These are phyloP conservation scores for Monilinia polystroma DNA, from an alignment of 2,329 filamentous ascomycete genomes.

Conservation along the genomic window DNA sequence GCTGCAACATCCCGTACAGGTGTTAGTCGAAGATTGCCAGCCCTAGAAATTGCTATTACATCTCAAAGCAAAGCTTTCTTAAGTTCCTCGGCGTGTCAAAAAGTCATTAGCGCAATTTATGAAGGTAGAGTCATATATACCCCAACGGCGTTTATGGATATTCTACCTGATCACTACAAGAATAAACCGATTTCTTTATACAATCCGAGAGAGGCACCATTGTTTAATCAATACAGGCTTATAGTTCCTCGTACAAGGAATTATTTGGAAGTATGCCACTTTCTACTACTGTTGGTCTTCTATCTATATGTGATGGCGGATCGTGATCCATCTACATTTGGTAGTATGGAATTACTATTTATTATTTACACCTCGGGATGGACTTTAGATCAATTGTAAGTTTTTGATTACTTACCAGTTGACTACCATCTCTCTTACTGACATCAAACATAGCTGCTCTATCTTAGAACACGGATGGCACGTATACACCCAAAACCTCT, in stretches of 20 bases:
- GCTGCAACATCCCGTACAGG: constrained; percentile 46
- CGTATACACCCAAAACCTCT: constrained; percentile 84
- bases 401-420: constrained; percentile 53
- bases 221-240: constrained; percentile 82
- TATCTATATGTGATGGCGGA: constrained; percentile 73
- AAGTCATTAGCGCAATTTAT: constrained; percentile 80
- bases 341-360: constrained; percentile 63
- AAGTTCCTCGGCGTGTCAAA: constrained; percentile 74
- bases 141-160: constrained; percentile 76
- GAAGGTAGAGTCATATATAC: constrained; percentile 79
- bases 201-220: constrained; percentile 69
- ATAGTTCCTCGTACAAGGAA: constrained; percentile 79
- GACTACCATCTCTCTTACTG: background rate
- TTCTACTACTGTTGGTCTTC: constrained; percentile 64
- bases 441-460: constrained; percentile 47
- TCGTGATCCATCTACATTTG: constrained; percentile 58
- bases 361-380: constrained; percentile 74
- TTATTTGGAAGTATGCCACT: constrained; percentile 72
- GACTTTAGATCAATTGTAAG: constrained; percentile 47
- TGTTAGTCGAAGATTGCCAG: constrained; percentile 57
- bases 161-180: constrained; percentile 84
- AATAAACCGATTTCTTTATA: constrained; percentile 79
- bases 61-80: constrained; percentile 79
- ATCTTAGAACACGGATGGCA: constrained; percentile 75
- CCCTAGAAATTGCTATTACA: constrained; percentile 79